Base-by-base conservation (phyloP, 345 rosid genomes). In the Eucalyptus sp. region DNA sequence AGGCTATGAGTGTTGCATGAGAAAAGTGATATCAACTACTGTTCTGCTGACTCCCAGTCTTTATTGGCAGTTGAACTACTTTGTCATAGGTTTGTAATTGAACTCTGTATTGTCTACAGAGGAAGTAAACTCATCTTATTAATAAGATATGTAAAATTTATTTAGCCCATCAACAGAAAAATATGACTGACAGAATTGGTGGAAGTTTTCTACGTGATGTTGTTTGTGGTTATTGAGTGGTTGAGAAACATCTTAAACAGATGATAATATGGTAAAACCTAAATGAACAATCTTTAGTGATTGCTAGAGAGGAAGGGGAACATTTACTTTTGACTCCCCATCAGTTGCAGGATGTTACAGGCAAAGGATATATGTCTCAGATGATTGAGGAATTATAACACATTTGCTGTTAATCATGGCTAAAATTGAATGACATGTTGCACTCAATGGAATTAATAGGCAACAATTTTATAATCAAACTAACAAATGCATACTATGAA, bases 401-500 rank as follows among this genome's bases (percentile, higher is more conserved):
- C 5, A 17, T 37, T 41, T 76, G 25, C 48, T 41, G 13, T 41
- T 76, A 20, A 41, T 76, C 29, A 41, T 41, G 84, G 84, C 84
- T 41, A 37, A 76, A 41, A 76, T 20, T 29, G 15, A 76, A 76
- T 76, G 29, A 76, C 48, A 7, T 18, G 48, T 41, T 76, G 29
- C 48, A 76, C 84, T 76, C 27, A 41, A 76, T 76, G 84, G 84
- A 76, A 41, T 41, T 41, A 89, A 89, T 93, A 91, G 92, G 92
- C 88, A 94, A 93, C 93, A 91, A 13, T 76, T 76, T 41, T 20
- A 76, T 76, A 20, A 4, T 64, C 14, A 71, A 88, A 88, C 56
- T 80, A 51, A 54, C 86, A 37, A 86, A 43, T 37, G 83, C 44
- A 31, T 92, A 76, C 43, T 41, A 33, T 86, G 88, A 90, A 92